Evolutionary conservation across 2,329 filamentous ascomycete genomes (phyloP).

Genomic region (Colletotrichum horii): DNA sequence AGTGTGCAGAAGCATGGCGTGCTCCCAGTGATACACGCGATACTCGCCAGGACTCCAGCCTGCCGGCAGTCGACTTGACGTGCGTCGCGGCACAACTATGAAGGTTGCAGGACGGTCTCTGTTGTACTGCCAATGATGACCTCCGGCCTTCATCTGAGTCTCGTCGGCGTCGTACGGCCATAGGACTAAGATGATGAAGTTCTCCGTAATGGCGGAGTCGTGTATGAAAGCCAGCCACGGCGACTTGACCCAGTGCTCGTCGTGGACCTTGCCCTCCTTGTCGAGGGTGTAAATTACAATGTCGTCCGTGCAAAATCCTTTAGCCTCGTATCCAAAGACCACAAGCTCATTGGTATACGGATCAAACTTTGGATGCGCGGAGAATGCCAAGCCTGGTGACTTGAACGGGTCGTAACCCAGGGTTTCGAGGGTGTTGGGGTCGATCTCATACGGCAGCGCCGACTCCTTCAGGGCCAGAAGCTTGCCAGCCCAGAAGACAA

Average conservation of each 20-base stretch:
- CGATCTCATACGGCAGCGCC: slow-evolving; percentile 43
- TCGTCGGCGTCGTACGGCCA: background rate
- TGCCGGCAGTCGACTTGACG: slow-evolving; percentile 1
- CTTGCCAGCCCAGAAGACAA: slow-evolving; percentile 52
- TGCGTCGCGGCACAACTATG: background rate
- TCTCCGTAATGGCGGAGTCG: slow-evolving; percentile 34
- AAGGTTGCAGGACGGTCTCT: background rate
- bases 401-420: slow-evolving; percentile 29
- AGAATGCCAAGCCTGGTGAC: slow-evolving; percentile 36
- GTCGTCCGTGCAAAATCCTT: slow-evolving; percentile 38
- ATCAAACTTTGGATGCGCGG: slow-evolving; percentile 47
- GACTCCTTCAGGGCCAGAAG: slow-evolving; percentile 54
- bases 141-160: slow-evolving; percentile 35
- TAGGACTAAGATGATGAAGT: background rate
- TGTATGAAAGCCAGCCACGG: slow-evolving; percentile 49
- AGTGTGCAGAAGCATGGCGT: background rate
- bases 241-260: slow-evolving; percentile 53
- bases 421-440: slow-evolving; percentile 28
- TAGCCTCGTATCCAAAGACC: slow-evolving; percentile 44
- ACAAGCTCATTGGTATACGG: slow-evolving; percentile 42
- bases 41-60: slow-evolving; percentile 28
- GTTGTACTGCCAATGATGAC: slow-evolving; percentile 43
- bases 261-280: slow-evolving; percentile 41
- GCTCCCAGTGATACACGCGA: slow-evolving; percentile 1
- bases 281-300: slow-evolving; percentile 35